Conservation (phyloP, 2,329 filamentous ascomycete genomes). For the Hypoxylon rubiginosum region DNA sequence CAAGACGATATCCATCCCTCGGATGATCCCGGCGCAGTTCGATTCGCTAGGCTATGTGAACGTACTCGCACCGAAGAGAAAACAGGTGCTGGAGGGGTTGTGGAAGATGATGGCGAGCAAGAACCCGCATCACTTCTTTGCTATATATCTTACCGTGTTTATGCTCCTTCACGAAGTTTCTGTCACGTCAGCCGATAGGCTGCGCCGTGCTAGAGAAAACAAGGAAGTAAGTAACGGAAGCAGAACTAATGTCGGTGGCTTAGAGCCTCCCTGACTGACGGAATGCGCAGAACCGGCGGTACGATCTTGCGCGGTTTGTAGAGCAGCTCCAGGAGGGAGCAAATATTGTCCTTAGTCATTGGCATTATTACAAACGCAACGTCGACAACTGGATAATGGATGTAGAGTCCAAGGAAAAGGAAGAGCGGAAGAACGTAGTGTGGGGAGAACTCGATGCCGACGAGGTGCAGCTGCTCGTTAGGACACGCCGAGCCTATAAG, state of each 20-base stretch:
- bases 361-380: conserved; percentile 64
- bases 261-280: not conserved
- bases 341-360: conserved; percentile 62
- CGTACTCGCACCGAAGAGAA: conserved; percentile 42
- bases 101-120: conserved; percentile 49
- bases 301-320: conserved; percentile 58
- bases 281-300: conserved; percentile 42
- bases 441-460: conserved; percentile 48
- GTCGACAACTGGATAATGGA: conserved; percentile 49
- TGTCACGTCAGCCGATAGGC: conserved; percentile 53
- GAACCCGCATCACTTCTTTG: conserved; percentile 48
- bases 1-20: conserved; percentile 52
- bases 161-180: conserved; percentile 56
- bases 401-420: conserved; percentile 45
- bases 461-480: conserved; percentile 53
- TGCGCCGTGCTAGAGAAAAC: conserved; percentile 59
- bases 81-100: conserved; percentile 46
- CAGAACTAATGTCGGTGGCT: not conserved
- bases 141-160: conserved; percentile 51
- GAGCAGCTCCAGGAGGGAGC: conserved; percentile 61
- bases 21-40: conserved; percentile 53
- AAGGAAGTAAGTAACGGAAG: conserved; percentile 46
- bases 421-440: conserved; percentile 47
- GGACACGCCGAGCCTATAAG: conserved; percentile 48
- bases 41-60: conserved; percentile 47